These are phyloP conservation scores for Adenanthera pavonina DNA, from an alignment of 306 rosid species.

Conservation along the genomic window DNA sequence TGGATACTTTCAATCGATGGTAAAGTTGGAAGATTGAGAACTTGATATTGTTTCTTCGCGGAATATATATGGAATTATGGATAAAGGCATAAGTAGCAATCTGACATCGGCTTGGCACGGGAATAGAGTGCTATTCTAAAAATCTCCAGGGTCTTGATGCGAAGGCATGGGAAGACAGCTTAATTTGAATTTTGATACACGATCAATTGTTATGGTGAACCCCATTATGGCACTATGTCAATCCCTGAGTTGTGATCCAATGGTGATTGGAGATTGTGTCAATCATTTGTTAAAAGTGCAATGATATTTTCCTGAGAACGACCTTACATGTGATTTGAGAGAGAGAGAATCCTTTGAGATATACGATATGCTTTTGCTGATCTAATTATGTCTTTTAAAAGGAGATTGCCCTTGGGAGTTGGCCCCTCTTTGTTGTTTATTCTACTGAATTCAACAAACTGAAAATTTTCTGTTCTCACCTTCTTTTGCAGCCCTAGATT, in stretches of 20 bases:
- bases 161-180: neutral
- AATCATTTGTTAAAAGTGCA: neutral
- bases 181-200: neutral
- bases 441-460: constrained; percentile 36
- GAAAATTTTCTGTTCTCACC: constrained; percentile 28
- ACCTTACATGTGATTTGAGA: neutral
- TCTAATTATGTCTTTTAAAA: neutral
- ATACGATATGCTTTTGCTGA: neutral
- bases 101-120: neutral
- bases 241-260: neutral
- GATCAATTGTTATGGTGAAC: constrained; percentile 1
- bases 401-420: neutral
- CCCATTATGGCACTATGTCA: neutral
- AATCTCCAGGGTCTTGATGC: constrained; percentile 2
- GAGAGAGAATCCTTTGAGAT: neutral
- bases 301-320: neutral
- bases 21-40: neutral
- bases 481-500: constrained; percentile 85
- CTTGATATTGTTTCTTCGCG: neutral
- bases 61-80: neutral
- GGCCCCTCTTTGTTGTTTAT: neutral
- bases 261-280: constrained; percentile 19
- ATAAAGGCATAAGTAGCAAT: neutral
- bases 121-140: neutral
- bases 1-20: neutral